Conservation (phyloP, 257 asterid species). For the Vinca minor region DNA sequence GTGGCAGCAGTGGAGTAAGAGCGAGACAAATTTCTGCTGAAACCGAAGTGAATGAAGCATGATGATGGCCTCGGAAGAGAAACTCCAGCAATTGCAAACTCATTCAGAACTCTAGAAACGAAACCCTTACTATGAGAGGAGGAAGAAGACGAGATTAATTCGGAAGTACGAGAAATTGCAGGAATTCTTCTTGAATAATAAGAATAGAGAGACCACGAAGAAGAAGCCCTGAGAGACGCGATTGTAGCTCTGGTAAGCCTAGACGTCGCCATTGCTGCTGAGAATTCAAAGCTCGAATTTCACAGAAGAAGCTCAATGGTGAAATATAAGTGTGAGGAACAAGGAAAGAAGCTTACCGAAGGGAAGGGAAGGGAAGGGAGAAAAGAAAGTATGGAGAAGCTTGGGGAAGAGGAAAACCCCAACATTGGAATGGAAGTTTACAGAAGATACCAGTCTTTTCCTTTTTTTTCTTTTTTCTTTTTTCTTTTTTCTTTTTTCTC, state of each 20-base stretch:
- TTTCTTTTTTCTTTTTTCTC: too few species aligned
- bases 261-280: constrained; percentile 7
- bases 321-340: not conserved
- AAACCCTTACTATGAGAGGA: constrained; percentile 9
- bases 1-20: constrained; percentile 47
- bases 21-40: constrained; percentile 21
- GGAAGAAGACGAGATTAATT: constrained; percentile 15
- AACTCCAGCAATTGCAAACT: constrained; percentile 13
- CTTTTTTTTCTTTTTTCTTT: too few species aligned
- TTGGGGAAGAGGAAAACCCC: not conserved
- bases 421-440: not conserved
- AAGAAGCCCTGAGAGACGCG: constrained; percentile 32
- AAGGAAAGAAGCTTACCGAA: not conserved
- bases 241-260: constrained; percentile 29
- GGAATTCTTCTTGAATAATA: too few species aligned
- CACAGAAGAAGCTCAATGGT: not conserved
- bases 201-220: constrained; percentile 17
- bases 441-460: too few species aligned
- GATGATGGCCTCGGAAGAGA: constrained; percentile 16
- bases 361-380: not conserved
- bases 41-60: constrained; percentile 20
- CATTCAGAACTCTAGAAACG: constrained; percentile 4
- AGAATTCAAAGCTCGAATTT: not conserved
- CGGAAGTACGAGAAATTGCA: constrained; percentile 20
- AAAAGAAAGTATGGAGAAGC: not conserved